phyloP scores from a whole-genome alignment of 2,329 filamentous ascomycete genomes.

The Emmonsiellopsis sp. region DNA sequence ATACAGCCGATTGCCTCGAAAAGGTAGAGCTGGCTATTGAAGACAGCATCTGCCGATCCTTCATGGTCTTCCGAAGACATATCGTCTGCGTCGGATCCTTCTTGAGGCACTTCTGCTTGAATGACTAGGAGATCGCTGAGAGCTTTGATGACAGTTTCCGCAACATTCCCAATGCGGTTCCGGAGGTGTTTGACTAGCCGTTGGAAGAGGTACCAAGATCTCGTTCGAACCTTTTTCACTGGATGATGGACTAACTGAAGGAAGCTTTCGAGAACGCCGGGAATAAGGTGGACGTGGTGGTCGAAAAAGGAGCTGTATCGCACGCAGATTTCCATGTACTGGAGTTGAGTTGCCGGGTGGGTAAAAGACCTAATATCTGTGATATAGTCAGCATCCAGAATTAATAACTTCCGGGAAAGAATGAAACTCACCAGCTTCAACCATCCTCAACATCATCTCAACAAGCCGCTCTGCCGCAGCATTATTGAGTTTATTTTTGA shows the following conservation, averaged over 20 bases:
- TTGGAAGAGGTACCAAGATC: constrained; percentile 96
- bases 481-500: constrained; percentile 72
- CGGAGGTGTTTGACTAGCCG: constrained; percentile 84
- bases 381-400: constrained; percentile 9
- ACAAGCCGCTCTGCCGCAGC: constrained; percentile 72
- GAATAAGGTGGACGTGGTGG: constrained; percentile 69
- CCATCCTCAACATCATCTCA: constrained; percentile 92
- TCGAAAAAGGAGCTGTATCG: constrained; percentile 92
- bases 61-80: constrained; percentile 93
- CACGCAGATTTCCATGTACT: constrained; percentile 98
- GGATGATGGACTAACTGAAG: constrained; percentile 82
- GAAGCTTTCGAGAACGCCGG: constrained; percentile 82
- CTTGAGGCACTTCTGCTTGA: constrained; percentile 75
- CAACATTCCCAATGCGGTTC: constrained; percentile 74
- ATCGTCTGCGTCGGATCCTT: constrained; percentile 71
- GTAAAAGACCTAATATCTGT: constrained; percentile 73
- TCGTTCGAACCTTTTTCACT: constrained; percentile 74
- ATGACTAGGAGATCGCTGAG: constrained; percentile 82
- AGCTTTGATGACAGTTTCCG: constrained; percentile 83
- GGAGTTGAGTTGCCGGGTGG: constrained; percentile 84
- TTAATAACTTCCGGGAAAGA: constrained; percentile 12
- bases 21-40: constrained; percentile 82
- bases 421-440: constrained; percentile 65
- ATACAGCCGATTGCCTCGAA: constrained; percentile 94
- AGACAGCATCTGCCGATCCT: constrained; percentile 79